Evolutionary conservation across 371 early-diverging fungal genomes (phyloP).

Genomic region (Actinomucor elegans): DNA sequence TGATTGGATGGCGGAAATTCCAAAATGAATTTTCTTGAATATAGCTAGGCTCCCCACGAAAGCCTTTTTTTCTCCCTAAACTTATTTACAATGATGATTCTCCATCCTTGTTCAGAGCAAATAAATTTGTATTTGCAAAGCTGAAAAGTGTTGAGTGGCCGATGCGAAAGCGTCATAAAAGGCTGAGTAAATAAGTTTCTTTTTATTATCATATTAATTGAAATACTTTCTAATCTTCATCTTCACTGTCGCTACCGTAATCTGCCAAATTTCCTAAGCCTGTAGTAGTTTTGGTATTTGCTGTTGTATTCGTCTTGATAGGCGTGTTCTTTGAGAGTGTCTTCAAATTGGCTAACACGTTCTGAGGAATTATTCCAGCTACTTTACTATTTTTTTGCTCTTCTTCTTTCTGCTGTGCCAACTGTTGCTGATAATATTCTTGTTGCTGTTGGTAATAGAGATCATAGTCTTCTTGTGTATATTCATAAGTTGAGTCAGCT

Average conservation of each 20-base stretch:
- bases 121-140: slow-evolving; percentile 32
- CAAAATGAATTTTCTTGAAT: not conserved
- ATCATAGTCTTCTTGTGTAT: slow-evolving; percentile 24
- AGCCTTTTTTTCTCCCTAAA: slow-evolving; percentile 6
- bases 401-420: slow-evolving; percentile 6
- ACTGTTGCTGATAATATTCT: slow-evolving; percentile 9
- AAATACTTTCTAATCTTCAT: slow-evolving; percentile 4
- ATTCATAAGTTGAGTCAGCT: slow-evolving; percentile 26
- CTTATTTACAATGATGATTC: slow-evolving; percentile 30
- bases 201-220: not conserved
- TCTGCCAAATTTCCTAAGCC: slow-evolving; percentile 34
- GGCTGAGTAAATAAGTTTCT: slow-evolving; percentile 23
- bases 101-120: slow-evolving; percentile 43
- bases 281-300: slow-evolving; percentile 1
- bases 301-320: not conserved
- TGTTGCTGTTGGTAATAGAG: slow-evolving; percentile 16
- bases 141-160: slow-evolving; percentile 20
- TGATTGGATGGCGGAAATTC: too few relatives aligned
- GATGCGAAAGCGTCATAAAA: slow-evolving; percentile 13
- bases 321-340: slow-evolving; percentile 19
- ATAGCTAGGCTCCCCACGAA: not conserved
- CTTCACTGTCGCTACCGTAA: slow-evolving; percentile 51
- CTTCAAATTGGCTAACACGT: slow-evolving; percentile 33
- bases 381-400: slow-evolving; percentile 13
- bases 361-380: slow-evolving; percentile 40